These are phyloP conservation scores for Tulasnella sp. DNA, from an alignment of 768 basidiomycete species.

Conservation along the genomic window DNA sequence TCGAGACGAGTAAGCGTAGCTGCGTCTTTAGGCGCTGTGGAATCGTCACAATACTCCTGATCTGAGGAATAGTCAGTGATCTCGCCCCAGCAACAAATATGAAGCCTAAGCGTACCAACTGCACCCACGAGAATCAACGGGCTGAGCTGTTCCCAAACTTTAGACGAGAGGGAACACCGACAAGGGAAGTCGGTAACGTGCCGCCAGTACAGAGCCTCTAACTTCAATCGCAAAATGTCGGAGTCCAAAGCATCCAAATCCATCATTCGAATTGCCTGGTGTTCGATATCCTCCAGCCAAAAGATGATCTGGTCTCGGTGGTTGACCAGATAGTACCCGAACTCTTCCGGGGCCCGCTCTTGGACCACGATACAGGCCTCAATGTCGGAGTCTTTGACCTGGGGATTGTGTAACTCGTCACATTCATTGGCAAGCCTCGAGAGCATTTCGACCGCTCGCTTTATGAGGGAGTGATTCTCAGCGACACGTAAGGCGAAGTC, in stretches of 20 bases:
- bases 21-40: not conserved
- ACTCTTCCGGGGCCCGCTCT: not conserved
- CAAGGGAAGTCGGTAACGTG: conserved; percentile 7
- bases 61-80: not conserved
- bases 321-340: not conserved
- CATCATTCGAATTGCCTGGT: not conserved
- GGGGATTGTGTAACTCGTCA: not conserved
- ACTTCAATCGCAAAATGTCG: not conserved
- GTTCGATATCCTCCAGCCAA: not conserved
- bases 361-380: not conserved
- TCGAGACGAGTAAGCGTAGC: not conserved
- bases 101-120: not conserved
- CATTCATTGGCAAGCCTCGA: not conserved
- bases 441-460: not conserved
- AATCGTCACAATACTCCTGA: not conserved
- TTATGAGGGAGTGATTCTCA: not conserved
- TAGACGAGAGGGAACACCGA: not conserved
- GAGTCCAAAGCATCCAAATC: not conserved
- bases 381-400: not conserved
- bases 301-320: not conserved
- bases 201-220: not conserved
- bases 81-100: not conserved
- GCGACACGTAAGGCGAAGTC: not conserved
- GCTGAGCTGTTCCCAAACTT: not conserved
- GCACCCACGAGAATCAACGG: not conserved